phyloP scores from a whole-genome alignment of 345 rosid genomes.

The Hevea brasiliensis region DNA sequence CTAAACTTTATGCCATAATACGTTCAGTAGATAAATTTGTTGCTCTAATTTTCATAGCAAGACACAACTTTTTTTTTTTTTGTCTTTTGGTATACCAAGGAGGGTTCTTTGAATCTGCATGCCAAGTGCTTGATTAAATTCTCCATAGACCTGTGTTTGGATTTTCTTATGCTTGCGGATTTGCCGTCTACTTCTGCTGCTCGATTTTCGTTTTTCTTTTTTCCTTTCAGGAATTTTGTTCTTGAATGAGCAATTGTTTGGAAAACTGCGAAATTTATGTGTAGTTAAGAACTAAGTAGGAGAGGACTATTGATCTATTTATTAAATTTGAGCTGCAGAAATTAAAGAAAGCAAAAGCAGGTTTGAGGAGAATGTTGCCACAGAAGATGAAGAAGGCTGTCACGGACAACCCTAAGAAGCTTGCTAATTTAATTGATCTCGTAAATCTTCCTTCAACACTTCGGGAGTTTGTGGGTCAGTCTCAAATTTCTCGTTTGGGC shows the following conservation, averaged over 20 bases:
- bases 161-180: too few relatives aligned
- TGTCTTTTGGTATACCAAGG: too few relatives aligned
- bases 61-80: not conserved
- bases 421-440: constrained; percentile 78
- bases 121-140: constrained; percentile 11
- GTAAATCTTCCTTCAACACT: constrained; percentile 82
- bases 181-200: not conserved
- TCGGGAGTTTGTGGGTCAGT: constrained; percentile 84
- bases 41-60: not conserved
- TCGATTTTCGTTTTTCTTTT: too few relatives aligned
- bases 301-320: not conserved
- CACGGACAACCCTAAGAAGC: constrained; percentile 77
- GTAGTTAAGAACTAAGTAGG: not conserved
- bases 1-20: not conserved
- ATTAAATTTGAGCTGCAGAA: constrained; percentile 1
- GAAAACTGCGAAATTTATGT: not conserved
- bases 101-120: not conserved
- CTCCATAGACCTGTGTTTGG: not conserved
- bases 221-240: too few relatives aligned
- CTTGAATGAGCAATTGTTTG: not conserved
- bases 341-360: constrained; percentile 12
- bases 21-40: not conserved
- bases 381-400: constrained; percentile 67
- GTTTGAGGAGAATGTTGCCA: constrained; percentile 56
- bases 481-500: constrained; percentile 84